Conservation (phyloP, 108 stramenopile species). For the Cyclotella atomus region DNA sequence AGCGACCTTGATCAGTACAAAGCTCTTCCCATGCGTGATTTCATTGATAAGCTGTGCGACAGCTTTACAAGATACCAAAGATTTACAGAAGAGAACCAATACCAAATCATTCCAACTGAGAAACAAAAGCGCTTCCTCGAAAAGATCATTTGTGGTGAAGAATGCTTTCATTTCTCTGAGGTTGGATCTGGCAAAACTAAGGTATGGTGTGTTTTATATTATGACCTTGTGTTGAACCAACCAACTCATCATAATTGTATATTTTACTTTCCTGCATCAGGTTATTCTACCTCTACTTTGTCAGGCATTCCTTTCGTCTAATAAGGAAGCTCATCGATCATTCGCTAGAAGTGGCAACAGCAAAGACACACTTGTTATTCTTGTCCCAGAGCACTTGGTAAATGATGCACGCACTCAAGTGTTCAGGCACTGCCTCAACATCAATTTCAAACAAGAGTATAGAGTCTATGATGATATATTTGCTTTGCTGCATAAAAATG, state of each 20-base stretch:
- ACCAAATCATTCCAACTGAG: conserved; percentile 56
- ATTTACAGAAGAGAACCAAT: conserved; percentile 48
- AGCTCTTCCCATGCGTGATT: conserved; percentile 45
- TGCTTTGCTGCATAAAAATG: conserved; percentile 41
- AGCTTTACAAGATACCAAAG: conserved; percentile 55
- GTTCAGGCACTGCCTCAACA: conserved; percentile 53
- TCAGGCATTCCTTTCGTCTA: conserved; percentile 52
- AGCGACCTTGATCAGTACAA: conserved; percentile 47
- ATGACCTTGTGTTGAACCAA: too few species aligned
- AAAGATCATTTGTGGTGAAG: conserved; percentile 51
- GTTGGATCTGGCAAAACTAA: conserved; percentile 41
- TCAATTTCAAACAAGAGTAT: conserved; percentile 60
- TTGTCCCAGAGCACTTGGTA: conserved; percentile 60
- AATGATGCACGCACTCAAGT: conserved; percentile 59
- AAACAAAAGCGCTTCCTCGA: conserved; percentile 57
- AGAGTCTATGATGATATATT: conserved; percentile 61
- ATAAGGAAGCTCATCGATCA: conserved; percentile 42
- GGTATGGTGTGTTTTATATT: too few species aligned
- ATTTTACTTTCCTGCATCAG: too few species aligned
- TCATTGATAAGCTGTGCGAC: conserved; percentile 50
- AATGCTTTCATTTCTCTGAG: conserved; percentile 60
- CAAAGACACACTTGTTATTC: conserved; percentile 52
- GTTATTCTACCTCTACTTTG: conserved; percentile 59
- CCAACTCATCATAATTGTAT: too few species aligned
- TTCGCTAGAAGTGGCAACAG: conserved; percentile 51